These are phyloP conservation scores for Penicillium taxi DNA, from an alignment of 495 filamentous ascomycete genomes.

Conservation along the genomic window DNA sequence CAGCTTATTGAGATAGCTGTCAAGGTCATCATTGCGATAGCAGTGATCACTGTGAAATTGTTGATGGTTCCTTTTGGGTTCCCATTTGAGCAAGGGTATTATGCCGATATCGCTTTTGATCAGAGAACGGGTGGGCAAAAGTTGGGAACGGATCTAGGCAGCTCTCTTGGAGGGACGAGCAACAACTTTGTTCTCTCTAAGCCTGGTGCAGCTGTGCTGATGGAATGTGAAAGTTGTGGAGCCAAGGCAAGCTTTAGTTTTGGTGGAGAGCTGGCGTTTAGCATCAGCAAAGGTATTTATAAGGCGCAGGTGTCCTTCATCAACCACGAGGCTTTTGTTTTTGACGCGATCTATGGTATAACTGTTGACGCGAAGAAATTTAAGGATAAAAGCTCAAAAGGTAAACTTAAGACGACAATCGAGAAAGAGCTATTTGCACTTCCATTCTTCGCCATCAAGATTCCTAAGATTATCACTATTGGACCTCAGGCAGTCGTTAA, in stretches of 20 bases:
- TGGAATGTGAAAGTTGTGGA: not conserved
- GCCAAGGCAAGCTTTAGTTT: not conserved
- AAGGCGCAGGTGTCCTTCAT: not conserved
- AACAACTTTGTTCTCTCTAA: not conserved
- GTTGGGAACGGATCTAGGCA: not conserved
- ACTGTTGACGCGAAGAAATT: not conserved
- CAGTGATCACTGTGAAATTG: not conserved
- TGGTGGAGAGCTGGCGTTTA: not conserved
- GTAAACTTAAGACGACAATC: not conserved
- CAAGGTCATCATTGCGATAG: not conserved
- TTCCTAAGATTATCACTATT: conserved; percentile 3
- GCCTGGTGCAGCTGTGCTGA: not conserved
- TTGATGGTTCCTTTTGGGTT: not conserved
- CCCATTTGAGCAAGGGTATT: conserved; percentile 2
- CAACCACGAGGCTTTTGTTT: not conserved
- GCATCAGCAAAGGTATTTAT: not conserved
- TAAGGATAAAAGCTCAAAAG: not conserved
- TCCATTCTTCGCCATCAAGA: not conserved
- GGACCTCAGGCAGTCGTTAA: conserved; percentile 1
- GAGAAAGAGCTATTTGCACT: not conserved
- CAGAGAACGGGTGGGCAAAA: not conserved
- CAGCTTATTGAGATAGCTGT: not conserved
- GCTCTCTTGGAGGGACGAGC: not conserved
- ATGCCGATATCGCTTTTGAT: not conserved
- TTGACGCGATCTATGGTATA: not conserved